Base-by-base conservation (phyloP, 106 monocot species). In the Allium cepa region DNA sequence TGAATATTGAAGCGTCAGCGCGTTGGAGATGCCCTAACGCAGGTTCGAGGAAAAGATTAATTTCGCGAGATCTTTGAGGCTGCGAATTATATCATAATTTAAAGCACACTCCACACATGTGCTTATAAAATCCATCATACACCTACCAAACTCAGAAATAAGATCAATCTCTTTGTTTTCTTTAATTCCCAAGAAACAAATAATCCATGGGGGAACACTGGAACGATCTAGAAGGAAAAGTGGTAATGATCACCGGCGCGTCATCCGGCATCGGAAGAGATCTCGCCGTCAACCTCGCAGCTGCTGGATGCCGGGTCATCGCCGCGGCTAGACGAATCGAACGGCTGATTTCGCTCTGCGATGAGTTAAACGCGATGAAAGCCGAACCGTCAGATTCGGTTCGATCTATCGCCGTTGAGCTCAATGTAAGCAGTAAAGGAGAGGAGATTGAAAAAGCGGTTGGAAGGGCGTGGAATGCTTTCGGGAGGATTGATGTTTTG, bases 211-310 rank as follows among this genome's bases (percentile, higher is more conserved):
- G 58, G 59, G 56, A 60, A 15, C 49, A 17, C 18, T 68, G 68
- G 68, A 68, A 68, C 55, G 15, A 68, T 56, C 57, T 87, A 16
- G 66, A 88, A 55, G 84, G 75, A n/a, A 88, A 88, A 76, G 80
- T 88, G 12, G 83, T 88, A 16, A 78, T 88, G 78, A 84, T 88
- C 28, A 88, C 87, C 56, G 87, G 83, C 22, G 87, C 87, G 15
- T 87, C 87, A 17, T 74, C 87, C 28, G 87, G 87, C 22, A 77
- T 87, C 18, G 87, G 87, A 22, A 53, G 75, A 10, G 87, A 83
- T 8, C 56, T 87, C 49, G 82, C 79, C 64, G 66, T 87, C 73
- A 74, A 80, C 64, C 82, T 87, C 60, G 87, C 84, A 28, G 8
- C 18, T 0, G 68, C 78, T 7, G 87, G 87, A 2, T 88, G 87